Evolutionary conservation across 352 stramenopile genomes (phyloP), one percentile per base, ranked within the genome.

Genomic region (Phytopythium ostracodes): DNA sequence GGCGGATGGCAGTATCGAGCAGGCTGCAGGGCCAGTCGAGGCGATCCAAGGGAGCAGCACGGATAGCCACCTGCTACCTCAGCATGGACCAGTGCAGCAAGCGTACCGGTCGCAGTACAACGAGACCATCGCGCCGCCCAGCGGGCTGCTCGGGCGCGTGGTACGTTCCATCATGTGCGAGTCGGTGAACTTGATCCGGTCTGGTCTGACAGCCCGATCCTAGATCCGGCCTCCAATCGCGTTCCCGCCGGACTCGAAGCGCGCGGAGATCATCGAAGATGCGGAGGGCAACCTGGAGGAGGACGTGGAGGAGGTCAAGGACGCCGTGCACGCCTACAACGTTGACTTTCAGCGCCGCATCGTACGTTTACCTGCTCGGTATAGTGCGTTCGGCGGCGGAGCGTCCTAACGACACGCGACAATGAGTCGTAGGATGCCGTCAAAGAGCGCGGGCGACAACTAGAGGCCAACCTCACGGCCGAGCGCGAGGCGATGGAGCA

Each of bases 261-360:
- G 80, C 50, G 81, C 81, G 6, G 75, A 87, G 56, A 60, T 84
- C 18, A 92, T 93, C 35, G 84, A 91, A 49, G 70, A 83, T 61
- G 84, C 76, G 0, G 86, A 96, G 54, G 73, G 81, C 47, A 74
- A 92, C 18, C 68, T 96, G 10, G 83, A 89, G 44, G 59, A 85
- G 17, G 82, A 95, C 63, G 92, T 96, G 80, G 72, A 89, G 43
- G 83, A 90, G 65, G 75, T 96, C 55, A 78, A 96, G 71, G 68
- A 70, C 7, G 80, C 81, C 1, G 88, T 92, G 35, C 80, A 91
- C 63, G 74, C 78, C 22, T 89, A 91, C 70, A 96, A 96, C 60
- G 64, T 91, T 33, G 84, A 94, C 57, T 91, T 96, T 56, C 78
- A 96, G 56, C 69, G 71, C 15, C 84, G 88, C 14, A 83, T 96